Base-by-base conservation (phyloP, 352 stramenopile genomes). In the Pythium aristosporum region DNA sequence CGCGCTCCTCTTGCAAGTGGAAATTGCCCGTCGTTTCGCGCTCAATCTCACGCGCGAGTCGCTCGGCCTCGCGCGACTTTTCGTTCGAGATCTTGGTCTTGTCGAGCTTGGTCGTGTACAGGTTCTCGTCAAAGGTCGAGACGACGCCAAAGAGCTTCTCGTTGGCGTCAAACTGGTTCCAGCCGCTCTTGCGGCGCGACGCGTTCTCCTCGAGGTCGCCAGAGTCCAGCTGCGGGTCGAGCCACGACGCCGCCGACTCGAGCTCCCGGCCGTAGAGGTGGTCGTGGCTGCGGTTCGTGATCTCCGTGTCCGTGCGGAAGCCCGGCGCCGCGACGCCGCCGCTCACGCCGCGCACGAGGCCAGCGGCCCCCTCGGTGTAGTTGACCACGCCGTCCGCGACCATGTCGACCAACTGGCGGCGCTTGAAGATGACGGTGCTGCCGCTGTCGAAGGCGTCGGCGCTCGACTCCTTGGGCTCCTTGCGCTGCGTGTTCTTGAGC, bases 111-210 rank as follows among this genome's bases (percentile, higher is more conserved):
- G 97, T 99, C 3, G 97, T 99, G 85, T 99, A 99, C 39, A 99
- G 73, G 80, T 97, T 99, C 73, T 99, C 97, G 72, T 99, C 96
- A 67, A 94, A 99, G 10, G 82, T 90, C 39, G 92, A 96, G 50
- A 93, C 91, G 52, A 99, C 96, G 68, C 96, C 96, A 73, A 99
- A 99, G 37, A 98, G 80, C 69, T 97, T 91, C 69, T 98, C 80
- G 72, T 99, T 99, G 8, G 91, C 94, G 63, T 98, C 87, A 66
- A 99, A 99, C 78, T 99, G 96, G 84, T 99, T 97, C 96, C 96
- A 99, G 1, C 55, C 70, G 2, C 59, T 69, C 71, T 89, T 87
- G 42, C 79, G 72, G 18, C 78, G 77, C 37, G 62, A 48, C 34
- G 73, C 34, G 11, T 39, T 49, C 25, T 92, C 81, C 47, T 94